Evolutionary conservation across 169 alveolate genomes (phyloP).

Genomic region (Eimeria sp.): DNA sequence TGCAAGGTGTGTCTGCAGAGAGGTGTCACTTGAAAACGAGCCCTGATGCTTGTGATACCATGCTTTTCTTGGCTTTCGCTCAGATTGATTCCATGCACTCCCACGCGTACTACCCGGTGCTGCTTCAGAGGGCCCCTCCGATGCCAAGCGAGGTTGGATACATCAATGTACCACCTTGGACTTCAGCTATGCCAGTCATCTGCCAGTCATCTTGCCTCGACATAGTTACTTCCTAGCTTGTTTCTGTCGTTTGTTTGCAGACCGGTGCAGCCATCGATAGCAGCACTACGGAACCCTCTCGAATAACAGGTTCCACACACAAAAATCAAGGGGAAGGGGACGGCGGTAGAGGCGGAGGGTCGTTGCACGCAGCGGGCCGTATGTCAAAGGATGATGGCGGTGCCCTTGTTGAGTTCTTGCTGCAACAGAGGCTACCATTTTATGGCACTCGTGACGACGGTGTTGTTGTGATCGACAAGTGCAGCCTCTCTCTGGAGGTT

Average conservation of each 20-base stretch:
- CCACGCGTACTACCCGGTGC: slow-evolving; percentile 82
- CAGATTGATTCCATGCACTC: slow-evolving; percentile 82
- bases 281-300: slow-evolving; percentile 15
- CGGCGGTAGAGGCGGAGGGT: background rate
- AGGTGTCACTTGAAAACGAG: too few species aligned
- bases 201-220: background rate
- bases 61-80: background rate
- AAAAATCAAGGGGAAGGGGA: background rate
- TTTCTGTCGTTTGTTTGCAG: background rate
- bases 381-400: background rate
- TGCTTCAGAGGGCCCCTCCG: slow-evolving; percentile 79
- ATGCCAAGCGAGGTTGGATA: slow-evolving; percentile 58
- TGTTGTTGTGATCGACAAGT: slow-evolving; percentile 73
- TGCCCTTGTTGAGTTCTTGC: slow-evolving; percentile 48
- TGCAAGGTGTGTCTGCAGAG: background rate
- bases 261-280: slow-evolving; percentile 8
- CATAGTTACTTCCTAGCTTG: too few species aligned
- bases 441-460: slow-evolving; percentile 11
- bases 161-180: background rate
- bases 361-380: background rate
- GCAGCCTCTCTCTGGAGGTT: slow-evolving; percentile 57
- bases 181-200: background rate
- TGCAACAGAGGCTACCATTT: slow-evolving; percentile 59
- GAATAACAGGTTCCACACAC: background rate
- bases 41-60: background rate